phyloP scores from a whole-genome alignment of 768 basidiomycete species.

The Boletus speciosus region DNA sequence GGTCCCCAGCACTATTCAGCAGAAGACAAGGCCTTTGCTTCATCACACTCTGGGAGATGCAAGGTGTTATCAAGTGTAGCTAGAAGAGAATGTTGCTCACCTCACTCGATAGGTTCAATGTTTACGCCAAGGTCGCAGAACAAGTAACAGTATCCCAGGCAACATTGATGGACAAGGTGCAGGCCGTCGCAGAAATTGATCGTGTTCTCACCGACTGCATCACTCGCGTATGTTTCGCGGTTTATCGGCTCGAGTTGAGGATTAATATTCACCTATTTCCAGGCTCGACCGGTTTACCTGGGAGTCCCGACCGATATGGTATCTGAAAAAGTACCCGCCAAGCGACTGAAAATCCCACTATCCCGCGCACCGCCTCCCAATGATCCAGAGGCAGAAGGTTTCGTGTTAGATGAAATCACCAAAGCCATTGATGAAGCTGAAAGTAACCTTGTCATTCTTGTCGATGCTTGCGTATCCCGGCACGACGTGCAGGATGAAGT shows the following conservation, averaged over 20 bases:
- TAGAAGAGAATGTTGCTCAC: not conserved
- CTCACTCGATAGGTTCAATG: slow-evolving; percentile 57
- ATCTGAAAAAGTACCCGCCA: slow-evolving; percentile 59
- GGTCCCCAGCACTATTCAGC: slow-evolving; percentile 69
- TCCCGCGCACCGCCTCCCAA: slow-evolving; percentile 48
- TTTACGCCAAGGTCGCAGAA: slow-evolving; percentile 69
- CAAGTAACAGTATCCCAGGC: slow-evolving; percentile 75
- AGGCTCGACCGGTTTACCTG: slow-evolving; percentile 87
- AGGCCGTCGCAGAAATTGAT: slow-evolving; percentile 73
- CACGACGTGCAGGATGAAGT: slow-evolving; percentile 65
- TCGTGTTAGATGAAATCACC: slow-evolving; percentile 71
- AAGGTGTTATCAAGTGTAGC: slow-evolving; percentile 36
- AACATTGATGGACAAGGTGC: slow-evolving; percentile 45
- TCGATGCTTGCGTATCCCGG: slow-evolving; percentile 78
- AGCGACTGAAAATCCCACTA: slow-evolving; percentile 59
- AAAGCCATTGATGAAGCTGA: slow-evolving; percentile 58
- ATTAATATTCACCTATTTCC: not conserved
- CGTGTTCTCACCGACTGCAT: slow-evolving; percentile 70
- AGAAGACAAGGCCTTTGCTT: slow-evolving; percentile 67
- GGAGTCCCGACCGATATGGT: slow-evolving; percentile 84
- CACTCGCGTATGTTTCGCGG: slow-evolving; percentile 39
- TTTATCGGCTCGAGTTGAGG: not conserved
- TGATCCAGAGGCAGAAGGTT: slow-evolving; percentile 55
- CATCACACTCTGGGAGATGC: slow-evolving; percentile 91
- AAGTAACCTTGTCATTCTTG: slow-evolving; percentile 65